These are phyloP conservation scores for Zygosaccharomyces gambellarensis DNA, from an alignment of 805 yeast species.

Conservation along the genomic window DNA sequence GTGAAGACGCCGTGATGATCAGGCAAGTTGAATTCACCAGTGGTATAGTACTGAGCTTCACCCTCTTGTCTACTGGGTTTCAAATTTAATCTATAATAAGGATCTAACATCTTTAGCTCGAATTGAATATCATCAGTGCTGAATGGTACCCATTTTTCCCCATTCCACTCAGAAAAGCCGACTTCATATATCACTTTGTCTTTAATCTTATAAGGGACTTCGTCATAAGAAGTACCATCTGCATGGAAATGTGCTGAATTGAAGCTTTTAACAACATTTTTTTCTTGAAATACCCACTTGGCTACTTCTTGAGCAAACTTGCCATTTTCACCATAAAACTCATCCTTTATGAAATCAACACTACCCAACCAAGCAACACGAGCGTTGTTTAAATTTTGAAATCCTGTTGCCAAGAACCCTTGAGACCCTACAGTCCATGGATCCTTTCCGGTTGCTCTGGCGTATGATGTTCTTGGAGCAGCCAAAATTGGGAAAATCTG, in stretches of 20 bases:
- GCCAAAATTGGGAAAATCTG: constrained; percentile 63
- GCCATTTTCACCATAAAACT: constrained; percentile 32
- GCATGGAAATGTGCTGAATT: constrained; percentile 51
- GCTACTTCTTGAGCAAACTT: constrained; percentile 43
- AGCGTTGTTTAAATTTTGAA: constrained; percentile 76
- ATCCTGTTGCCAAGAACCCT: constrained; percentile 66
- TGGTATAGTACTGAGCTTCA: constrained; percentile 46
- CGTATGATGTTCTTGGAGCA: constrained; percentile 62
- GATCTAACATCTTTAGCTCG: constrained; percentile 86
- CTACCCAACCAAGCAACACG: constrained; percentile 83
- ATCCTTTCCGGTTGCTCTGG: constrained; percentile 44
- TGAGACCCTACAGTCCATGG: constrained; percentile 80
- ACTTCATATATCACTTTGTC: constrained; percentile 60
- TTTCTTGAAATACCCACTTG: constrained; percentile 72
- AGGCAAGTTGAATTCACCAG: constrained; percentile 64
- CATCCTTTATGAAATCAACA: constrained; percentile 45
- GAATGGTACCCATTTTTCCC: constrained; percentile 67
- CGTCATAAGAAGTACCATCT: constrained; percentile 40
- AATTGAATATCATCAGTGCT: constrained; percentile 64
- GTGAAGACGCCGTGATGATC: constrained; percentile 98
- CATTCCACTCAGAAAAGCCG: constrained; percentile 46
- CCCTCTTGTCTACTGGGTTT: constrained; percentile 40
- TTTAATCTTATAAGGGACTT: constrained; percentile 60
- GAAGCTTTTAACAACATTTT: constrained; percentile 54
- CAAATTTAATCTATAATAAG: constrained; percentile 80